These are phyloP conservation scores for Jimgerdemannia lactiflua DNA, from an alignment of 192 early-diverging fungal genomes.

Conservation along the genomic window DNA sequence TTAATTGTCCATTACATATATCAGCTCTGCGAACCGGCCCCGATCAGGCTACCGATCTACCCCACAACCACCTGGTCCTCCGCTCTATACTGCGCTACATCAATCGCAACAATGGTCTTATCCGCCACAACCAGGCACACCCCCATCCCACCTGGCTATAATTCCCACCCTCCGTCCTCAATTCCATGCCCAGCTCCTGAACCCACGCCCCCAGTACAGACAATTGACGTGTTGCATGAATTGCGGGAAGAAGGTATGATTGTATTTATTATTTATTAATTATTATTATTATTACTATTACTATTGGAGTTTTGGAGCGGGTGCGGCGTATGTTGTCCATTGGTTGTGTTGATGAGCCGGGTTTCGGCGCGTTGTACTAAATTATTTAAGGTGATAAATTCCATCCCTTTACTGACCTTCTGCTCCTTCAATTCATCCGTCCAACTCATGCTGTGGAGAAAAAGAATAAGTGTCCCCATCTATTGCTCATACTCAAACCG, in stretches of 20 bases:
- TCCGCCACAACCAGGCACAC: neutral
- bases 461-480: constrained; percentile 74
- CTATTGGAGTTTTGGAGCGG: too few species aligned
- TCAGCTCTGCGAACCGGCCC: neutral
- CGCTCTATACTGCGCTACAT: neutral
- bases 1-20: neutral
- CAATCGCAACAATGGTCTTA: neutral
- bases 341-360: too few species aligned
- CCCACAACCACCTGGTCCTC: too few species aligned
- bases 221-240: constrained; percentile 84
- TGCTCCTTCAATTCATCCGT: neutral
- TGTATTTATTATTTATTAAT: neutral
- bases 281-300: too few species aligned
- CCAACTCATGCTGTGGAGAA: constrained; percentile 22
- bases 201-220: constrained; percentile 48
- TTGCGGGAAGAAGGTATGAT: constrained; percentile 56
- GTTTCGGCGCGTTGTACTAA: neutral
- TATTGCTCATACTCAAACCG: constrained; percentile 60
- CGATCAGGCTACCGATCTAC: neutral
- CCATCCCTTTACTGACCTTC: neutral
- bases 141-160: constrained; percentile 14
- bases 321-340: too few species aligned
- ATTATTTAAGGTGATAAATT: neutral
- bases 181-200: neutral
- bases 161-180: constrained; percentile 3